phyloP scores from a whole-genome alignment of 352 stramenopile genomes.

The Phytophthora syringae region DNA sequence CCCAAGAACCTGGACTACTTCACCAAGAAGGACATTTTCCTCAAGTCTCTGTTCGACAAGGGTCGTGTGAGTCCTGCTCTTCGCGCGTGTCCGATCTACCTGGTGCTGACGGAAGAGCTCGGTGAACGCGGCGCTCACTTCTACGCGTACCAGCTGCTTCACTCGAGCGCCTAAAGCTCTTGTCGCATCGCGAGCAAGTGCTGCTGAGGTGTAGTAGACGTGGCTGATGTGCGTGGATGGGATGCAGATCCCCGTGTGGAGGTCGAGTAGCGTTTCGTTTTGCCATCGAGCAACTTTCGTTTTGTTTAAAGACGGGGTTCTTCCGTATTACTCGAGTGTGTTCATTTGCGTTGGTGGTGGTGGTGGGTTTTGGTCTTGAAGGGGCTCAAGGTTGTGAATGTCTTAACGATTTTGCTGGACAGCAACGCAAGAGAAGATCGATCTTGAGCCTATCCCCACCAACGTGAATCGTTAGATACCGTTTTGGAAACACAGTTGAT shows the following conservation, averaged over 20 bases:
- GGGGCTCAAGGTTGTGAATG: background rate
- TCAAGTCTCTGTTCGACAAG: constrained; percentile 79
- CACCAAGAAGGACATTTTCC: constrained; percentile 66
- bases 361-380: background rate
- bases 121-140: background rate
- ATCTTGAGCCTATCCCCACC: too few relatives aligned
- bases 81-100: constrained; percentile 67
- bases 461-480: too few relatives aligned
- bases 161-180: constrained; percentile 39
- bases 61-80: constrained; percentile 80
- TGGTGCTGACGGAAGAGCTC: constrained; percentile 83
- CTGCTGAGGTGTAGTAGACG: too few relatives aligned
- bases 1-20: constrained; percentile 96
- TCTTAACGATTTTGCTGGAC: background rate
- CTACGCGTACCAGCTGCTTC: constrained; percentile 10
- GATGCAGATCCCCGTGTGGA: constrained; percentile 3
- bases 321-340: constrained; percentile 18
- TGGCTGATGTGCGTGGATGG: too few relatives aligned
- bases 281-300: constrained; percentile 27
- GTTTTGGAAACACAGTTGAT: too few relatives aligned
- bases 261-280: constrained; percentile 27
- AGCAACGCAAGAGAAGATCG: background rate
- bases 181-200: constrained; percentile 27
- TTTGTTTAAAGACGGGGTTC: constrained; percentile 29
- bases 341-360: background rate